Percentiles rank a stretch among this genome's conserved stretches.
phyloP scores from a whole-genome alignment of 2,329 filamentous ascomycete species.

The Talaromyces sp. region DNA sequence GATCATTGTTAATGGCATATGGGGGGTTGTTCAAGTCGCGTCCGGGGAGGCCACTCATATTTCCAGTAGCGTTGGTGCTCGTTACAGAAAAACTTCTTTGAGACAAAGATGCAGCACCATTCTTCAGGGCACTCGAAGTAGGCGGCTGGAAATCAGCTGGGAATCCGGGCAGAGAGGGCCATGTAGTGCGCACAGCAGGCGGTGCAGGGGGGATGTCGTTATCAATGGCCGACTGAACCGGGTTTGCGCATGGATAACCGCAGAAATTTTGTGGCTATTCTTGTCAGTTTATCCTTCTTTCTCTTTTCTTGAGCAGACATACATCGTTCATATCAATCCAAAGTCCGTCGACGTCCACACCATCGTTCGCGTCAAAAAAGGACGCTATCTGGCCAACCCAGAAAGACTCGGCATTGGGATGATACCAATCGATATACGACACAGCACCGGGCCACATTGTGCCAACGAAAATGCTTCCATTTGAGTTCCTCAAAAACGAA shows the following conservation, averaged over 20 bases:
- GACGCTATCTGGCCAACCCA: slow-evolving; percentile 63
- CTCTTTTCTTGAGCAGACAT: neutral
- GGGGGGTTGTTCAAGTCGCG: slow-evolving; percentile 60
- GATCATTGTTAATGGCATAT: slow-evolving; percentile 61
- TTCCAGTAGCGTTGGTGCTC: slow-evolving; percentile 6
- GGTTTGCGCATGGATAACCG: slow-evolving; percentile 51
- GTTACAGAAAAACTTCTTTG: neutral
- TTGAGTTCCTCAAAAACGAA: slow-evolving; percentile 47
- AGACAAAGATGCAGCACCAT: neutral
- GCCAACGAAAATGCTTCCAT: slow-evolving; percentile 52
- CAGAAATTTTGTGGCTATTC: slow-evolving; percentile 44
- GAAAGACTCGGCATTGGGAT: slow-evolving; percentile 56
- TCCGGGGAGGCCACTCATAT: slow-evolving; percentile 49
- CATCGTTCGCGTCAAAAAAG: slow-evolving; percentile 60
- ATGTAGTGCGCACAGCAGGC: slow-evolving; percentile 59
- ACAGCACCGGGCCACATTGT: slow-evolving; percentile 74
- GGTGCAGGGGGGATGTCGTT: slow-evolving; percentile 51
- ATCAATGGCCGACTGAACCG: slow-evolving; percentile 44
- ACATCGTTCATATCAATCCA: slow-evolving; percentile 70
- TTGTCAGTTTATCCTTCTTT: neutral
- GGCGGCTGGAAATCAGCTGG: slow-evolving; percentile 61
- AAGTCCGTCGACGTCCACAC: slow-evolving; percentile 69
- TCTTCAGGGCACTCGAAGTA: neutral
- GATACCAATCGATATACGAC: slow-evolving; percentile 73
- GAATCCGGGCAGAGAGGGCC: slow-evolving; percentile 65